Base-by-base conservation (phyloP, 306 rosid species). In the Castanea sativa region DNA sequence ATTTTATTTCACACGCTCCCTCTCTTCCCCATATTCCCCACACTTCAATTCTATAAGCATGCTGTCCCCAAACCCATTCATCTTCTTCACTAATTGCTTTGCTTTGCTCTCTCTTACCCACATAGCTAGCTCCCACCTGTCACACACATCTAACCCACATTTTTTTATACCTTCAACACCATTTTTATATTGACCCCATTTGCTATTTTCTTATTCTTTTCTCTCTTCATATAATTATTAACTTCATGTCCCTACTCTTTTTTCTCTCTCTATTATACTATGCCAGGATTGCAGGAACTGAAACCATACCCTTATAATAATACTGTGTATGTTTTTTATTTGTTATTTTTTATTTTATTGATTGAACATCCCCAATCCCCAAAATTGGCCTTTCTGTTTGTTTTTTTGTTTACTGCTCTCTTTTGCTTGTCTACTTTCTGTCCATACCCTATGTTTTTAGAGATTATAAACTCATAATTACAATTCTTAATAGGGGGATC, bases 221-320 rank as follows among this genome's bases (percentile, higher is more conserved):
- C 29, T 51, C 58, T 74, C 77, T n/a, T 78, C 69, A 20, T 72
- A 71, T n/a, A 75, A 83, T 69, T 64, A 43, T 32, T 71, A 77
- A 59, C 65, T 33, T 75, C 63, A 51, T 59, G 80, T 69, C 10
- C 23, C 13, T 58, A 49, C 71, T 64, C 38, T 71, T 73, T 85
- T 76, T 69, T 61, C 45, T 41, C 12, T 41, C 45, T 81, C 32
- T 30, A 74, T 55, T 52, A 57, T 77, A 60, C 69, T 70, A 76
- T 81, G 83, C 77, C 92, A 75, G 92, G 86, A 84, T 85, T 81
- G 92, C 89, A 85, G 94, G 95, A 91, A 87, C 82, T 76, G 86
- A 85, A 85, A 84, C 85, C 89, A 81, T 86, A 79, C 82, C 87
- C 87, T 87, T 86, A 76, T 81, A 85, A 67, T 74, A 71, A 8